A percentile compares a stretch with the other conserved stretches of the same genome.
Conservation (phyloP, 306 rosid genomes). For the Casuarina cunninghamiana region DNA sequence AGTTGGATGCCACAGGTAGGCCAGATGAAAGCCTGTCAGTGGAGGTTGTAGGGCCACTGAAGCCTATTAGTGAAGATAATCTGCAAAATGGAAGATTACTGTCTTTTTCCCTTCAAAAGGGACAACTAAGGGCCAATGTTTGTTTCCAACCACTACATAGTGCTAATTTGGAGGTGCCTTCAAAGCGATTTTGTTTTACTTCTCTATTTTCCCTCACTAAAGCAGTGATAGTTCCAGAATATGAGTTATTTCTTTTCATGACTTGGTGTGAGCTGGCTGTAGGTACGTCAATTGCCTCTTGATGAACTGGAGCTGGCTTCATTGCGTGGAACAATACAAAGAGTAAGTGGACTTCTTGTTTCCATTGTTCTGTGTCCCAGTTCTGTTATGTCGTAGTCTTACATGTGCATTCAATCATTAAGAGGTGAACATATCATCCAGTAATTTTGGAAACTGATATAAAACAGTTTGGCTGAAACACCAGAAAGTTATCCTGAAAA, state of each 20-base stretch:
- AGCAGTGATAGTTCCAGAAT: neutral
- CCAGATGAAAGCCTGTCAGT: constrained; percentile 84
- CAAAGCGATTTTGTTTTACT: constrained; percentile 19
- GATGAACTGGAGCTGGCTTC: constrained; percentile 93
- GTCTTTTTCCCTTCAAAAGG: constrained; percentile 77
- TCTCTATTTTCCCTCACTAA: constrained; percentile 10
- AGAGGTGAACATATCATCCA: neutral
- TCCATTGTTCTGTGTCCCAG: neutral
- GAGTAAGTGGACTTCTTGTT: constrained; percentile 47
- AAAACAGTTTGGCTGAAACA: no score
- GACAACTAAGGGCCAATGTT: constrained; percentile 67
- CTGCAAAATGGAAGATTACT: constrained; percentile 51
- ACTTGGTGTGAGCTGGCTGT: constrained; percentile 22
- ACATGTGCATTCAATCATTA: neutral
- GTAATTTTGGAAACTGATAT: neutral
- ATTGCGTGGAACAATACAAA: constrained; percentile 84
- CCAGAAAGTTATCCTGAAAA: no score
- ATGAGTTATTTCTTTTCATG: neutral
- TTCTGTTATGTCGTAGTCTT: neutral
- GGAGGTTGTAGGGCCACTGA: constrained; percentile 73
- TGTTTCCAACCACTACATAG: constrained; percentile 69
- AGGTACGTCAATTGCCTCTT: constrained; percentile 81
- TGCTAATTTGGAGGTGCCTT: constrained; percentile 84
- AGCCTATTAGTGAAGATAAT: constrained; percentile 54
- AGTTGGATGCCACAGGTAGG: constrained; percentile 90